These are phyloP conservation scores for Vitis hybrid DNA, from an alignment of 177 flowering plant genomes.

Conservation along the genomic window DNA sequence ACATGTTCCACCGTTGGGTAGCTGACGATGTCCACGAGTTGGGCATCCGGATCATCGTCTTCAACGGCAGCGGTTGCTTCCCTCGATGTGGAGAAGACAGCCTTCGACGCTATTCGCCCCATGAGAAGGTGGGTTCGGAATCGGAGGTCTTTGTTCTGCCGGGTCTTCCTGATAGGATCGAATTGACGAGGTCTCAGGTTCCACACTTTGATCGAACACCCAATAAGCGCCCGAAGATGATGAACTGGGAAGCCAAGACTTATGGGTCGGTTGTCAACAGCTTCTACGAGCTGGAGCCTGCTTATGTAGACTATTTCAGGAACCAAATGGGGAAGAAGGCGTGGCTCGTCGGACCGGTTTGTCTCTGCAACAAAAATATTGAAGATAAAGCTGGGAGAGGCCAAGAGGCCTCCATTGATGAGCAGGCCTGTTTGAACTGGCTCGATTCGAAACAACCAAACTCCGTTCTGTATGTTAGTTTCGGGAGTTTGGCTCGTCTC, in stretches of 20 bases:
- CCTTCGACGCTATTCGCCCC: conserved; percentile 21
- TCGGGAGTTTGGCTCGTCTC: conserved; percentile 26
- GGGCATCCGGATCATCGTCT: conserved; percentile 34
- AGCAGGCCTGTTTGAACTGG: conserved; percentile 35
- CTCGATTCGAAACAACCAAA: conserved; percentile 25
- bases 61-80: conserved; percentile 32
- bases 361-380: conserved; percentile 21
- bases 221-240: not conserved
- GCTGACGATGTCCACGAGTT: conserved; percentile 19
- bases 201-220: conserved; percentile 4
- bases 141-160: conserved; percentile 45
- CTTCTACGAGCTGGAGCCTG: conserved; percentile 38
- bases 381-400: conserved; percentile 30
- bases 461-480: conserved; percentile 33
- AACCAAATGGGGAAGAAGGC: conserved; percentile 23
- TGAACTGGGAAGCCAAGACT: not conserved
- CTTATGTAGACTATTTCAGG: conserved; percentile 27
- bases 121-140: conserved; percentile 29
- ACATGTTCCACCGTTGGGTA: conserved; percentile 37
- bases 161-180: conserved; percentile 34
- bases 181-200: conserved; percentile 28
- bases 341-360: conserved; percentile 35
- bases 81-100: conserved; percentile 14
- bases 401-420: conserved; percentile 15
- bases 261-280: conserved; percentile 33